Base-by-base conservation (phyloP, 495 filamentous ascomycete species). In the Copromyces sp. region DNA sequence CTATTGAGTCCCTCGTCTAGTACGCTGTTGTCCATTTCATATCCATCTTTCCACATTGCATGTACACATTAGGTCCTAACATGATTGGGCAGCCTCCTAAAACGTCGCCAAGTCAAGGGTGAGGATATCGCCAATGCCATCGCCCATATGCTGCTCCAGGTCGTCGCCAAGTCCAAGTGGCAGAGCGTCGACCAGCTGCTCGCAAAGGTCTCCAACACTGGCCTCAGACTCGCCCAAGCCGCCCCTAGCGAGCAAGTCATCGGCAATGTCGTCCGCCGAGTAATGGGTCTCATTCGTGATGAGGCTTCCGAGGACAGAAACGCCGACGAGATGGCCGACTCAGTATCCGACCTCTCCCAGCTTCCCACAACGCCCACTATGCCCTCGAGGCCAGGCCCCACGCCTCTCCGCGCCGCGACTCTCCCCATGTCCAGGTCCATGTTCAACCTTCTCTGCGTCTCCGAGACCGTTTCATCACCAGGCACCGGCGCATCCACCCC, bases 71-170 rank as follows among this genome's bases (percentile, higher is more conserved):
- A 59, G 16, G 7, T 17, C 17, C 47, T 74, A 69, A 69, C 40
- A 1, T 59, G 32, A 20, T 61, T 32, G 53, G 53, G 61, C 76
- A 97, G 94, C 68, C 89, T 97, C 41, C 88, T 99, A 42, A 97
- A 97, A 81, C 86, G 94, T 78, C 87, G 94, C 76, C 94, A 98
- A 78, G 95, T 99, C 76, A 87, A 87, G 71, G 92, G 92, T 77
- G 88, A 93, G 82, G 89, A 92, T 79, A 97, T 94, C 83, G 95
- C 95, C 61, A 88, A 92, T 70, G 95, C 94, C 76, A 98, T 95
- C 7, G 92, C 93, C 37, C 90, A 95, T 72, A 87, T 98, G 35
- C 89, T 98, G 39, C 89, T 91, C 39, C 89, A 91, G 71, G 91
- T 98, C 9, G 92, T 98, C 39, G 90, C 90, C 17, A 89, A 89